phyloP scores from a whole-genome alignment of 2,329 filamentous ascomycete species.

The Biscogniauxia mediterranea region DNA sequence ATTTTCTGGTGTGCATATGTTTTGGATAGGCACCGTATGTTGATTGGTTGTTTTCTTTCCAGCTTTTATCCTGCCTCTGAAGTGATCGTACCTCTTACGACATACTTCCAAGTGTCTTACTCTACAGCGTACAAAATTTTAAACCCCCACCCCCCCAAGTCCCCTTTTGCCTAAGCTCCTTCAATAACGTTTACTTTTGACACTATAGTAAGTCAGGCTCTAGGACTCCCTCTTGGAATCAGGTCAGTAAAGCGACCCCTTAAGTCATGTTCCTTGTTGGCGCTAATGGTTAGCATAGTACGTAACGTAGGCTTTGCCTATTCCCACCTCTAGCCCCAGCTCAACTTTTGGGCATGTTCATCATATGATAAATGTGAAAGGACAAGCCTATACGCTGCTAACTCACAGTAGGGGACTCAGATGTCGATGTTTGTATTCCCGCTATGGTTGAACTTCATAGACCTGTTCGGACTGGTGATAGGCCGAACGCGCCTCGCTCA shows the following conservation, averaged over 20 bases:
- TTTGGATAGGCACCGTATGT: constrained; percentile 28
- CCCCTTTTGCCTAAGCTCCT: background rate
- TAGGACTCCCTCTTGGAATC: background rate
- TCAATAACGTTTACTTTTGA: background rate
- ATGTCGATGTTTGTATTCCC: constrained; percentile 38
- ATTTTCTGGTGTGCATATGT: constrained; percentile 41
- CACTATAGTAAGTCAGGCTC: background rate
- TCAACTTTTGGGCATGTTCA: background rate
- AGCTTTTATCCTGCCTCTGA: background rate
- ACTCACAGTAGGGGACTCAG: constrained; percentile 34
- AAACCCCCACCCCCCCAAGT: too few relatives aligned
- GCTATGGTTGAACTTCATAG: constrained; percentile 29
- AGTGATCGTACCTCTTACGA: background rate
- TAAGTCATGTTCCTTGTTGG: background rate
- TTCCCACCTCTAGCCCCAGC: background rate
- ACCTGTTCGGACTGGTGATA: constrained; percentile 8
- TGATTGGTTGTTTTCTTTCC: background rate
- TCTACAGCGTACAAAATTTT: background rate
- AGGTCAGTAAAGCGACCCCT: background rate
- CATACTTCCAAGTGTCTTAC: background rate
- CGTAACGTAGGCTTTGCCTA: background rate
- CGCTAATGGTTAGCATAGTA: background rate
- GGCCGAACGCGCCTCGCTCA: background rate
- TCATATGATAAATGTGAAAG: constrained; percentile 19
- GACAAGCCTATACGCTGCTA: constrained; percentile 38